phyloP scores from a whole-genome alignment of 1,284 basidiomycete species.

The Pholiota adiposa region DNA sequence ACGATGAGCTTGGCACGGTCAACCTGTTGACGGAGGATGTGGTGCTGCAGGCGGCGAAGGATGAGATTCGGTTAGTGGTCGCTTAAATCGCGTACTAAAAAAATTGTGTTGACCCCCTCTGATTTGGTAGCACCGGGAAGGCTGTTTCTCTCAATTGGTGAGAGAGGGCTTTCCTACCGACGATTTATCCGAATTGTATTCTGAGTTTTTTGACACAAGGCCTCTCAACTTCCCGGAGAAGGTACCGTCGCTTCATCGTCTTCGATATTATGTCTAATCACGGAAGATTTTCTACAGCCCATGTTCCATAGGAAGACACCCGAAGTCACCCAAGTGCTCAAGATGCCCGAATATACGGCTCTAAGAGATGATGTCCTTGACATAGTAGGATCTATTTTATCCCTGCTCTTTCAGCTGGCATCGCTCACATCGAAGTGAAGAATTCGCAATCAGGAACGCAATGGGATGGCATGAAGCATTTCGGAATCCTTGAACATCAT shows the following conservation, averaged over 20 bases:
- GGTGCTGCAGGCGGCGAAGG: conserved; percentile 3
- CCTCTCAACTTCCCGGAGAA: conserved; percentile 11
- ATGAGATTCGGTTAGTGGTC: conserved; percentile 1
- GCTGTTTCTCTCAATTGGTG: conserved; percentile 9
- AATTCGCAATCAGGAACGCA: conserved; percentile 9
- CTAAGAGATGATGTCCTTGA: conserved; percentile 6
- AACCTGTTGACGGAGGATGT: conserved; percentile 9
- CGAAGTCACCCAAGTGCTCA: conserved; percentile 1
- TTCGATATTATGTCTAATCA: background rate
- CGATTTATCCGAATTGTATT: background rate
- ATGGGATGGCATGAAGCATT: conserved; percentile 12
- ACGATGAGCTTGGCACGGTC: conserved; percentile 6
- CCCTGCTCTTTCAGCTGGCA: background rate
- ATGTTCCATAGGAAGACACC: conserved; percentile 10
- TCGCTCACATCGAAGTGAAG: background rate
- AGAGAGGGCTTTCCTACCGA: background rate
- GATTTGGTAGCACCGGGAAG: background rate
- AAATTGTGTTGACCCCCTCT: background rate
- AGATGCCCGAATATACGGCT: background rate
- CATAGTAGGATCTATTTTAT: background rate
- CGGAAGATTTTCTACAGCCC: background rate
- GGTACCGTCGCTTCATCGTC: background rate
- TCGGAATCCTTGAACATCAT: conserved; percentile 2
- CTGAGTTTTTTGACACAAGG: background rate
- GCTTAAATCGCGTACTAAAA: background rate